Percentiles rank a stretch among this genome's conserved stretches.
Evolutionary conservation across 495 filamentous ascomycete species (phyloP).

Genomic region (Penicillium paradoxum): DNA sequence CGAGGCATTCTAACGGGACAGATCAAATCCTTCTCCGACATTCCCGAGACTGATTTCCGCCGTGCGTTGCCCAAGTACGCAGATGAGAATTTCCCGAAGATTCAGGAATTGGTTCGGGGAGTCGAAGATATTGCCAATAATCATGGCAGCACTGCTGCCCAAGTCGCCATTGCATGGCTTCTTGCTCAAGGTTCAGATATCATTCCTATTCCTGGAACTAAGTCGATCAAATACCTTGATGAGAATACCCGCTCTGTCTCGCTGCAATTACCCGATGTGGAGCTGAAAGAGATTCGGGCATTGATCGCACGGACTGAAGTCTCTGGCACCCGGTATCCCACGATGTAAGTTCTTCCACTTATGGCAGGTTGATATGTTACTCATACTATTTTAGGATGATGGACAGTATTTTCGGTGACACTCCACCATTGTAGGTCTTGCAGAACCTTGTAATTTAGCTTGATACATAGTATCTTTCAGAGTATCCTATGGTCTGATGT

Average conservation of each 20-base stretch:
- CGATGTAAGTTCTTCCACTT: background rate
- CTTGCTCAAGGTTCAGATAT: constrained; percentile 49
- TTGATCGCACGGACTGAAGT: constrained; percentile 2
- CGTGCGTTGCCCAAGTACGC: constrained; percentile 40
- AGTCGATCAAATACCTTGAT: constrained; percentile 49
- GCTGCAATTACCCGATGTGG: constrained; percentile 45
- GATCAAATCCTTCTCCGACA: constrained; percentile 39
- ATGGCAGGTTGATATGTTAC: background rate
- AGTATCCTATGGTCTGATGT: background rate
- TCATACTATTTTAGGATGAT: constrained; percentile 10
- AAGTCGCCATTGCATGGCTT: constrained; percentile 51
- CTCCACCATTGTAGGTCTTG: constrained; percentile 9
- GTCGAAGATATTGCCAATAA: constrained; percentile 39
- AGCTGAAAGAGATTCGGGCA: constrained; percentile 43
- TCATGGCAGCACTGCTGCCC: constrained; percentile 42
- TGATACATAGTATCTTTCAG: no score
- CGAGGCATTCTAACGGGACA: constrained; percentile 53
- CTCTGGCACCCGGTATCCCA: constrained; percentile 8
- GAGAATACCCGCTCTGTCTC: constrained; percentile 50
- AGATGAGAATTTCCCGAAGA: constrained; percentile 46
- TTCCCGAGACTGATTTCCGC: constrained; percentile 41
- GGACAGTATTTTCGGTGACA: constrained; percentile 3
- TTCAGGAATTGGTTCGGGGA: constrained; percentile 37
- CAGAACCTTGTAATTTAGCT: no score
- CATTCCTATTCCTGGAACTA: constrained; percentile 56